phyloP scores from a whole-genome alignment of 495 filamentous ascomycete species.

The Stereocaulon alpinum region DNA sequence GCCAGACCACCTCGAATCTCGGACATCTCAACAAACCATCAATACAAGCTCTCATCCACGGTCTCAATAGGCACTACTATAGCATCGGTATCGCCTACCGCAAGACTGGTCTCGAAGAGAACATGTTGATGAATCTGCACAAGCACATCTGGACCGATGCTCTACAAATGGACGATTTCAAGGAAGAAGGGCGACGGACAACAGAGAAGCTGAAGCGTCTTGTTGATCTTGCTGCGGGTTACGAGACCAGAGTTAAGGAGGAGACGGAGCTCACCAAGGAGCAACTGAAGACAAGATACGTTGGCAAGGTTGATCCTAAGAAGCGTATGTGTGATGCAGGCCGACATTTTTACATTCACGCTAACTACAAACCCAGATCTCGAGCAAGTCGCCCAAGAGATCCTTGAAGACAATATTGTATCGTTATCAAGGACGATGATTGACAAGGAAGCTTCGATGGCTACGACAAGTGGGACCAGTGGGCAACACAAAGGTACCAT shows the following conservation, averaged over 20 bases:
- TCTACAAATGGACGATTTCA: constrained; percentile 93
- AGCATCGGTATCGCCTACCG: constrained; percentile 96
- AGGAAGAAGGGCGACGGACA: constrained; percentile 69
- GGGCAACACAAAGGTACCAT: constrained; percentile 41
- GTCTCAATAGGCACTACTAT: constrained; percentile 97
- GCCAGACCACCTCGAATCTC: constrained; percentile 94
- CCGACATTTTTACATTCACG: constrained; percentile 17
- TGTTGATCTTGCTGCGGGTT: constrained; percentile 83
- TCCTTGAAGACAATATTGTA: constrained; percentile 98
- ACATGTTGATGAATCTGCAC: constrained; percentile 99
- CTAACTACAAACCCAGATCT: constrained; percentile 45
- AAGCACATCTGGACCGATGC: constrained; percentile 99
- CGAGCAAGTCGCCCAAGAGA: constrained; percentile 86
- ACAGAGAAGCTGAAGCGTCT: constrained; percentile 77
- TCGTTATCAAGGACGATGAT: constrained; percentile 96
- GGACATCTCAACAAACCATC: constrained; percentile 98
- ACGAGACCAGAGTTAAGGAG: constrained; percentile 97
- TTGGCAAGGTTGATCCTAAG: constrained; percentile 97
- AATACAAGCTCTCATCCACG: constrained; percentile 98
- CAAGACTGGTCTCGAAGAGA: constrained; percentile 96
- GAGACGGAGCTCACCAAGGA: constrained; percentile 95
- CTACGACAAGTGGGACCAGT: constrained; percentile 34
- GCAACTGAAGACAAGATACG: constrained; percentile 96
- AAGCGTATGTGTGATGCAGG: constrained; percentile 54
- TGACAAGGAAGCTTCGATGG: constrained; percentile 84